These are phyloP conservation scores for Pseudophaeomoniella oleicola DNA, from an alignment of 2,329 filamentous ascomycete genomes.

Conservation along the genomic window DNA sequence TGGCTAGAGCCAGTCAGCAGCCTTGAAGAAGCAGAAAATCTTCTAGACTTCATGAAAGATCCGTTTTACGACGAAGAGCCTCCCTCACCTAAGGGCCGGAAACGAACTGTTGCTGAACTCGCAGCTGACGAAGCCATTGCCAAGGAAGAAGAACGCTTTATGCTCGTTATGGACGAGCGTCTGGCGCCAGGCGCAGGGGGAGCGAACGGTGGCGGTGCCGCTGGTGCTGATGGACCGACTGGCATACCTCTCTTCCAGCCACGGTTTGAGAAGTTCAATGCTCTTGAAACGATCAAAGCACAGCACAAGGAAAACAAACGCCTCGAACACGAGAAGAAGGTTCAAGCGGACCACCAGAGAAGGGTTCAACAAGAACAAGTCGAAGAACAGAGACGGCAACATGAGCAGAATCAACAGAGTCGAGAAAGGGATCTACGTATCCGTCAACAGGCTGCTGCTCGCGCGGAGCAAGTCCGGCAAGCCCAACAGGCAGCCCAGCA, in stretches of 20 bases:
- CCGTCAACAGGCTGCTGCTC: constrained; percentile 10
- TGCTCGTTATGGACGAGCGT: constrained; percentile 83
- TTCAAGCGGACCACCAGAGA: constrained; percentile 34
- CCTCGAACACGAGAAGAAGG: constrained; percentile 30
- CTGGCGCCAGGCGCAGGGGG: constrained; percentile 44
- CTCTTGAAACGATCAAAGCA: constrained; percentile 68
- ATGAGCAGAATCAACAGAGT: constrained; percentile 19
- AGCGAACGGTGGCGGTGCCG: constrained; percentile 37
- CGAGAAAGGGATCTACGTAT: constrained; percentile 16
- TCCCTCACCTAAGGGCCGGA: constrained; percentile 75
- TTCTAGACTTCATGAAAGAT: constrained; percentile 59
- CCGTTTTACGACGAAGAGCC: constrained; percentile 63
- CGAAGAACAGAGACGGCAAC: constrained; percentile 33
- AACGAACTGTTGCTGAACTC: constrained; percentile 87
- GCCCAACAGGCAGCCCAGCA: constrained; percentile 24
- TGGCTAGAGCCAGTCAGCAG: constrained; percentile 62
- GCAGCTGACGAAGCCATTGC: constrained; percentile 87
- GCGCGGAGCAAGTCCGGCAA: constrained; percentile 19
- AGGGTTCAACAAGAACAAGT: constrained; percentile 33
- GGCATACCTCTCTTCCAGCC: constrained; percentile 64
- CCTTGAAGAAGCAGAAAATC: constrained; percentile 51
- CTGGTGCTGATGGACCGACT: constrained; percentile 60
- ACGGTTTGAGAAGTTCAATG: constrained; percentile 82
- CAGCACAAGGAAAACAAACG: constrained; percentile 57
- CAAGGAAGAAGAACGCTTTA: constrained; percentile 76